Conservation (phyloP, 1,139 yeast species). For the Magnusiomyces ingens region DNA sequence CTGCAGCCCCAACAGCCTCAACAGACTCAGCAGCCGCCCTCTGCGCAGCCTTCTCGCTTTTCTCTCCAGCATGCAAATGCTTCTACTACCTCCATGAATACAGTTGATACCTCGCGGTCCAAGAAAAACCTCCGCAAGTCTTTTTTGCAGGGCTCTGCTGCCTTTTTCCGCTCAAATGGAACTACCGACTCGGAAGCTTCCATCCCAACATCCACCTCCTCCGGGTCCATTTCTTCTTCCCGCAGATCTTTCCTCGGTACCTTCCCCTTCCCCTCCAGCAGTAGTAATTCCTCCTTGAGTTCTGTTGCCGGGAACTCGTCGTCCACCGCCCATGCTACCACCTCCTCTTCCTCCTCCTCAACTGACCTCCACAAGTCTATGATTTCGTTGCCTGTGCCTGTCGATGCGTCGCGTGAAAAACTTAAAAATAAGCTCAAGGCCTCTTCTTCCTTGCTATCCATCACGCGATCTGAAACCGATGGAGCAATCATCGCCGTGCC, state of each 20-base stretch:
- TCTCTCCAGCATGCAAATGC: no score
- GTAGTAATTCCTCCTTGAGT: background rate
- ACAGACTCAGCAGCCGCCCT: conserved; percentile 19
- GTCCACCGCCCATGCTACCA: conserved; percentile 11
- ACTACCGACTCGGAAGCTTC: no score
- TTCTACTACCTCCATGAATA: no score
- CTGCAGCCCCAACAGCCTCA: conserved; percentile 13
- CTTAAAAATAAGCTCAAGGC: conserved; percentile 46
- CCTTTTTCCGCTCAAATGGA: no score
- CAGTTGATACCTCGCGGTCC: no score
- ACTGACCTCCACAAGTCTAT: conserved; percentile 26
- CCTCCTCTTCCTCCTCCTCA: background rate
- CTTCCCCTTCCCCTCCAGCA: conserved; percentile 7
- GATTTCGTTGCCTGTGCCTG: conserved; percentile 56
- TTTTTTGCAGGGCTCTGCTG: no score
- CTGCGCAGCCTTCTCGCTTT: conserved; percentile 11
- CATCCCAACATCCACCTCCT: no score
- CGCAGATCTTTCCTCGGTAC: conserved; percentile 11
- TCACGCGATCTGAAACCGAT: conserved; percentile 25
- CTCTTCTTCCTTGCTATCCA: conserved; percentile 45
- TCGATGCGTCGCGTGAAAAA: conserved; percentile 48
- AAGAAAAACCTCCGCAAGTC: no score
- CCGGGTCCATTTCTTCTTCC: background rate
- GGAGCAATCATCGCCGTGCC: conserved; percentile 26
- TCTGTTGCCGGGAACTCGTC: background rate